phyloP scores from a whole-genome alignment of 2,329 filamentous ascomycete genomes.

The Sporothrix variecibatus region DNA sequence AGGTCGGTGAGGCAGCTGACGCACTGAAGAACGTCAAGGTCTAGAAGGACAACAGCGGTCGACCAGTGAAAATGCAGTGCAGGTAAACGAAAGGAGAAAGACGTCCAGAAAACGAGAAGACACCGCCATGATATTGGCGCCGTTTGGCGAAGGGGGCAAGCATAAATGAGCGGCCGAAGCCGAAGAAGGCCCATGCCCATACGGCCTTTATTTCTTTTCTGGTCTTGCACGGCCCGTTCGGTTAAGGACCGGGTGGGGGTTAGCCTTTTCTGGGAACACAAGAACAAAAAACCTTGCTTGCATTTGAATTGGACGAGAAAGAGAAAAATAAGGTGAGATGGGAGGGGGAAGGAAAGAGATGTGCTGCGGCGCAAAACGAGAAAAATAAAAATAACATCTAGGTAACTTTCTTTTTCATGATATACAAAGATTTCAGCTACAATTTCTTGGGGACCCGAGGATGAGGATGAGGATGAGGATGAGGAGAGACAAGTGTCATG shows the following conservation, averaged over 20 bases:
- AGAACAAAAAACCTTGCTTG: not conserved
- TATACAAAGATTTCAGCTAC: constrained; percentile 2
- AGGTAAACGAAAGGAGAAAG: not conserved
- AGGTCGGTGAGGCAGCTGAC: constrained; percentile 35
- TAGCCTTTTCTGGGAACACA: not conserved
- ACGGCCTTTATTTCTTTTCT: not conserved
- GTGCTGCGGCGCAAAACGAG: not conserved
- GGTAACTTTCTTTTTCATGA: not conserved
- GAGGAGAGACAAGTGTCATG: not conserved
- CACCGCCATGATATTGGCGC: constrained; percentile 8
- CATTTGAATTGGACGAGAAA: not conserved
- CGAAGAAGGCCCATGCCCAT: constrained; percentile 7
- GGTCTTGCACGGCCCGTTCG: not conserved
- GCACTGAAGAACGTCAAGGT: constrained; percentile 37
- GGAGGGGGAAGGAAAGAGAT: not conserved
- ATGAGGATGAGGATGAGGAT: not conserved
- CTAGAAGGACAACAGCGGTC: constrained; percentile 25
- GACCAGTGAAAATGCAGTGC: not conserved
- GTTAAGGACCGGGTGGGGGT: not conserved
- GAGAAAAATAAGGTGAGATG: not conserved
- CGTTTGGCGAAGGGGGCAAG: constrained; percentile 15
- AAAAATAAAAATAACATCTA: not conserved
- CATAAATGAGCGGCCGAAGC: constrained; percentile 21
- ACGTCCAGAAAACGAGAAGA: not conserved
- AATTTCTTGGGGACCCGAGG: not conserved